phyloP scores from a whole-genome alignment of 176 grass and related monocot genomes.

The Otatea glauca region DNA sequence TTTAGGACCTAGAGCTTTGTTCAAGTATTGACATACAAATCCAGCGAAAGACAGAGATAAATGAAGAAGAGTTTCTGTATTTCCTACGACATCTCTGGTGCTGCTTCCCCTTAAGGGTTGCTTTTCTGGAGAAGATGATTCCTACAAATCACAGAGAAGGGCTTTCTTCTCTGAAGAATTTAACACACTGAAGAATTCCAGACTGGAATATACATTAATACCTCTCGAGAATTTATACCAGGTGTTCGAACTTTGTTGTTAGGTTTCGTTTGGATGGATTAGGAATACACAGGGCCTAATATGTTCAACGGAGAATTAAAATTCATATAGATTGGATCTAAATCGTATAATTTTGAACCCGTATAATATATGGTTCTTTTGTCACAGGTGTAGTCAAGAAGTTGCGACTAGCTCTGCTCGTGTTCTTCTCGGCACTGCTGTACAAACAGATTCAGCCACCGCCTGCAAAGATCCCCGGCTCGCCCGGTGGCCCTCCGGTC shows the following conservation, averaged over 20 bases:
- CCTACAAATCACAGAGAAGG: not conserved
- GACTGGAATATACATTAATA: too few relatives aligned
- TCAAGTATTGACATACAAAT: not conserved
- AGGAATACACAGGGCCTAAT: not conserved
- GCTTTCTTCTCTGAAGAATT: not conserved
- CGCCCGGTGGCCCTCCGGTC: conserved; percentile 52
- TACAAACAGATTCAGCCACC: conserved; percentile 62
- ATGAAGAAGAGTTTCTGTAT: not conserved
- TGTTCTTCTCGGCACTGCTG: conserved; percentile 43
- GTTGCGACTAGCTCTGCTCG: conserved; percentile 38
- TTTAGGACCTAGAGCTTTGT: not conserved
- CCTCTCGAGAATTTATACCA: too few relatives aligned
- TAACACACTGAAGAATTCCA: too few relatives aligned
- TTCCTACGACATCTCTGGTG: not conserved
- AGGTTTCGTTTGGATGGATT: too few relatives aligned
- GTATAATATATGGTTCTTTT: not conserved
- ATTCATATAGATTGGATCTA: not conserved
- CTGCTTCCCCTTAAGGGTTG: not conserved
- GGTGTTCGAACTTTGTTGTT: too few relatives aligned
- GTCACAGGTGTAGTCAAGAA: not conserved
- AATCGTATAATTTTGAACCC: not conserved
- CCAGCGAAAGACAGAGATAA: not conserved
- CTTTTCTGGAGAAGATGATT: not conserved
- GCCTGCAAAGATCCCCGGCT: conserved; percentile 47
- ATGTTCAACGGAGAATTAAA: not conserved